Evolutionary conservation across 495 filamentous ascomycete genomes (phyloP).

Genomic region (Podospora fimiseda): DNA sequence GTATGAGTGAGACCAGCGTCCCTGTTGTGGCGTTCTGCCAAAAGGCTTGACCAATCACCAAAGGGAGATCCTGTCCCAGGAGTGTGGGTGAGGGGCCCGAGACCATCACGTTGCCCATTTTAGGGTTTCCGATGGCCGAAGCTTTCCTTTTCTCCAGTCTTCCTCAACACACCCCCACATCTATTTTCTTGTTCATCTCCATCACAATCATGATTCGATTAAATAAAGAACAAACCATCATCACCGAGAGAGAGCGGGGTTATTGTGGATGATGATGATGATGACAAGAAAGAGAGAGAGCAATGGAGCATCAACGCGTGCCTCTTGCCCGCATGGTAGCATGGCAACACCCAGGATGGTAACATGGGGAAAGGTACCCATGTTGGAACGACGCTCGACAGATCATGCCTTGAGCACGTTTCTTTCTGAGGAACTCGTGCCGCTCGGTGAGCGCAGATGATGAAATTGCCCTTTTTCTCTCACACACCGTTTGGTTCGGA

Average conservation of each 20-base stretch:
- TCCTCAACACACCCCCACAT: not conserved
- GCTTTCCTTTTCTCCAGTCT: not conserved
- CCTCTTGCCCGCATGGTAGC: too few species aligned
- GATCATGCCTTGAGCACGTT: not conserved
- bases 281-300: too few species aligned
- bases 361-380: too few species aligned
- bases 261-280: too few species aligned
- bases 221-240: too few species aligned
- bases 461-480: not conserved
- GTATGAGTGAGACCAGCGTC: not conserved
- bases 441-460: not conserved
- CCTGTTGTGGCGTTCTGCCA: not conserved
- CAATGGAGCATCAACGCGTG: too few species aligned
- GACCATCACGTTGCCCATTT: not conserved
- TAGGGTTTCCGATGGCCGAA: not conserved
- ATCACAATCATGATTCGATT: not conserved
- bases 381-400: not conserved
- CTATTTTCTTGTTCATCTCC: not conserved
- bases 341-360: too few species aligned
- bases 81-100: not conserved
- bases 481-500: not conserved
- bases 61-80: not conserved
- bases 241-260: too few species aligned
- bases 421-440: not conserved
- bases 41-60: not conserved